A percentile compares a stretch with the other conserved stretches of the same genome.
Evolutionary conservation across 441 rosid species (phyloP).

Genomic region (Pelargonium australe): DNA sequence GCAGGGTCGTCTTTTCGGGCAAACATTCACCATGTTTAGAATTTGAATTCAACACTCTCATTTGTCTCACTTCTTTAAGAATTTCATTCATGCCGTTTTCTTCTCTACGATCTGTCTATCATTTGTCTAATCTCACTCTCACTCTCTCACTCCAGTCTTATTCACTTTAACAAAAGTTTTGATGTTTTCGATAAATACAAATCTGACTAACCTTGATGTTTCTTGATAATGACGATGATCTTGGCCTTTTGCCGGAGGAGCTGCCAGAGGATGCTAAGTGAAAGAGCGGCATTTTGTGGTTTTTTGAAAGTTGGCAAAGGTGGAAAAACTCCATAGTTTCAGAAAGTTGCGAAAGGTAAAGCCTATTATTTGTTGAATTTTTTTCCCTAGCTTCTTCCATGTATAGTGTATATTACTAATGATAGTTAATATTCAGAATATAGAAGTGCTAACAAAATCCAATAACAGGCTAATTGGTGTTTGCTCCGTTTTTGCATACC

Average conservation of each 20-base stretch:
- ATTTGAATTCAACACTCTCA: not conserved
- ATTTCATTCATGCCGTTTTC: not conserved
- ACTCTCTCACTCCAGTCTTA: too few relatives aligned
- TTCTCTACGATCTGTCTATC: not conserved
- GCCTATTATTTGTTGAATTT: too few relatives aligned
- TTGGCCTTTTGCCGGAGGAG: not conserved
- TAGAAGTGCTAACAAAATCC: not conserved
- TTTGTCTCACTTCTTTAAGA: not conserved
- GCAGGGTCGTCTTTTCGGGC: not conserved
- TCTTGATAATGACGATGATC: not conserved
- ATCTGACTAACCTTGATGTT: not conserved
- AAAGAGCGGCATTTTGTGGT: slow-evolving; percentile 29
- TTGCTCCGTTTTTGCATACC: not conserved
- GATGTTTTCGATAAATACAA: too few relatives aligned
- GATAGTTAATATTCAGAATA: not conserved
- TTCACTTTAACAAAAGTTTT: too few relatives aligned
- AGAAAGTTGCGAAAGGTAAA: too few relatives aligned
- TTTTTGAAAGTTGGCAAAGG: slow-evolving; percentile 8
- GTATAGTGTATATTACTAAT: not conserved
- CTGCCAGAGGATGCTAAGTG: slow-evolving; percentile 23
- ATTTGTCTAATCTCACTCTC: too few relatives aligned
- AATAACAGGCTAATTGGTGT: not conserved
- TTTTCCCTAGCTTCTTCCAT: not conserved
- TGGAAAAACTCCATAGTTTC: not conserved
- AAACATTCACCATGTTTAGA: not conserved